Evolutionary conservation across 2,329 filamentous ascomycete species (phyloP), one percentile per base, ranked within the genome.

Genomic region (Phaeomoniella chlamydospora): DNA sequence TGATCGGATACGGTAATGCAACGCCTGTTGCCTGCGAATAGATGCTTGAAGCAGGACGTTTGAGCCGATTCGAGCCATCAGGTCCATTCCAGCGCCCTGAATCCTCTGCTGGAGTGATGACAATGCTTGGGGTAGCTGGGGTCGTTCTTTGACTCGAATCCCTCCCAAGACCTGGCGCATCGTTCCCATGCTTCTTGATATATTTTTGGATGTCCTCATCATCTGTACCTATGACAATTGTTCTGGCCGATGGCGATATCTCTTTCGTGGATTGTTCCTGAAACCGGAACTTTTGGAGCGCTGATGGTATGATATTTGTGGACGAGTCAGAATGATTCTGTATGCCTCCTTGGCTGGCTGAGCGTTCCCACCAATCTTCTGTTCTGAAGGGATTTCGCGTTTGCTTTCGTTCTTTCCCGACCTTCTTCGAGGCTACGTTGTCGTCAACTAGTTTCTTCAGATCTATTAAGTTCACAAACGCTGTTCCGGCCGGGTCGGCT

Each of bases 71-170:
- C 22, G n/a, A 26, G 18, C 48, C 48, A 12, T 43, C 38, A 30
- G 35, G 35, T 9, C 41, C 44, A 14, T 49, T 45, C 60, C 59
- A 62, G 2, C 50, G 51, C 3, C 49, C 48, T 30, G 56, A 51
- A 15, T 62, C 57, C 29, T 51, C 49, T 6, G 62, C 61, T 3
- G 63, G 60, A 0, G 63, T 67, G 12, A 67, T 49, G 12, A 65
- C 45, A 31, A 66, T 66, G 1, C 57, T 56, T 3, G 62, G 62
- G 1, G 62, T 65, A 13, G 53, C 49, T 1, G 61, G 59, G 2
- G 58, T 59, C 17, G 49, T 53, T 37, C 41, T 49, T 11, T 43
- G 18, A 15, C 17, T 35, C 10, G 32, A 13, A 6, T 38, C 18
- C n/a, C n/a, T 26, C n/a, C 9, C n/a, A 9, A 9, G 6, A n/a